phyloP scores from a whole-genome alignment of 805 yeast genomes.

The Torulaspora maleeae region DNA sequence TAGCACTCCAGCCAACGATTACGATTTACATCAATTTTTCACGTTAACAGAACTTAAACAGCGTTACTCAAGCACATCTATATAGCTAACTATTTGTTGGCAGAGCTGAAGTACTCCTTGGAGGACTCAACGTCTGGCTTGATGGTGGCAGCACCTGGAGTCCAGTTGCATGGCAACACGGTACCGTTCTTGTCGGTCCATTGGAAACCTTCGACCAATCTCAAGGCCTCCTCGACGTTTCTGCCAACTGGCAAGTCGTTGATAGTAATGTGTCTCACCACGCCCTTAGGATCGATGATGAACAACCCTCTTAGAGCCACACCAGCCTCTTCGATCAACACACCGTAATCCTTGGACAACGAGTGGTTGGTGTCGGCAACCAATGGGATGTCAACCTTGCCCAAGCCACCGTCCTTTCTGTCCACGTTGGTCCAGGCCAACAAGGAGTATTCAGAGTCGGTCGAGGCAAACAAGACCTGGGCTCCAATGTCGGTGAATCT shows the following conservation, averaged over 20 bases:
- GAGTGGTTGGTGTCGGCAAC: slow-evolving; percentile 96
- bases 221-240: slow-evolving; percentile 94
- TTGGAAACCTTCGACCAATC: slow-evolving; percentile 98
- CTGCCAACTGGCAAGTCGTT: slow-evolving; percentile 99
- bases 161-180: slow-evolving; percentile 99
- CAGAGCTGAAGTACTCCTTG: slow-evolving; percentile 71
- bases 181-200: slow-evolving; percentile 99
- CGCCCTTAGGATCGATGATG: slow-evolving; percentile 94
- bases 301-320: slow-evolving; percentile 97
- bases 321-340: slow-evolving; percentile 93
- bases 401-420: slow-evolving; percentile 97
- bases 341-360: slow-evolving; percentile 94
- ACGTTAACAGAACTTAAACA: slow-evolving; percentile 3
- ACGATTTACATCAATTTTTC: not conserved
- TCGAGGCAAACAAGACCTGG: slow-evolving; percentile 91
- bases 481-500: slow-evolving; percentile 83
- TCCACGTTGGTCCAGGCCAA: slow-evolving; percentile 97
- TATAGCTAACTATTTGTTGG: slow-evolving; percentile 38
- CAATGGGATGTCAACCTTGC: slow-evolving; percentile 90
- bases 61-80: slow-evolving; percentile 1
- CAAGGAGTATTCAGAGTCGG: slow-evolving; percentile 96
- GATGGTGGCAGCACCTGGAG: slow-evolving; percentile 89
- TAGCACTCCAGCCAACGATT: too few relatives aligned
- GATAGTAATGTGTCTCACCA: slow-evolving; percentile 92
- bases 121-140: slow-evolving; percentile 74